These are phyloP conservation scores for Kodamaea leandrae DNA, from an alignment of 805 yeast genomes.

Conservation along the genomic window DNA sequence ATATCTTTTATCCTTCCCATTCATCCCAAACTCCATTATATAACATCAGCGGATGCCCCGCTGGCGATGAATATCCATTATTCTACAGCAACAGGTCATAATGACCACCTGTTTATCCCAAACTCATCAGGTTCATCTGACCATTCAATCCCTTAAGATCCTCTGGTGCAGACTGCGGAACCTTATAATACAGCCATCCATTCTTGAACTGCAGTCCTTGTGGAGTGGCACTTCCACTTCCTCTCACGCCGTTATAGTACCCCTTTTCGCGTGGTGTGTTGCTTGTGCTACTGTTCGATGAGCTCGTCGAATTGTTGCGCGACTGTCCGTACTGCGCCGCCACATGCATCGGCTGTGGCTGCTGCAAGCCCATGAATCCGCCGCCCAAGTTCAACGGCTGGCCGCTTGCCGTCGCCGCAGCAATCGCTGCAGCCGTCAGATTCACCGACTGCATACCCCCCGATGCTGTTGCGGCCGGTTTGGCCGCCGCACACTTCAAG, in stretches of 20 bases:
- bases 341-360: conserved; percentile 31
- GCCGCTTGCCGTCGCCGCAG: conserved; percentile 48
- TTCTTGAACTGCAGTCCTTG: conserved; percentile 10
- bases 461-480: conserved; percentile 33
- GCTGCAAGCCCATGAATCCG: conserved; percentile 32
- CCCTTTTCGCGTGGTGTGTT: conserved; percentile 18
- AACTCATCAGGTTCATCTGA: conserved; percentile 9
- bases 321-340: conserved; percentile 13
- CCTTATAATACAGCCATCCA: conserved; percentile 2
- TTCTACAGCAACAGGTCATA: no score
- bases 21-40: no score
- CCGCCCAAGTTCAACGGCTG: conserved; percentile 40
- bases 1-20: no score
- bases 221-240: conserved; percentile 19
- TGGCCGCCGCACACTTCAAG: conserved; percentile 82
- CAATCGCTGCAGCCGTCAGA: conserved; percentile 46
- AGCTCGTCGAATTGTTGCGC: conserved; percentile 12
- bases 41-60: background rate
- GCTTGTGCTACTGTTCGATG: conserved; percentile 14
- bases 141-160: background rate
- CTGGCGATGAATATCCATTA: no score
- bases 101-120: background rate
- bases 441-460: conserved; percentile 32
- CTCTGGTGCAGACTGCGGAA: no score
- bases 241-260: conserved; percentile 16